Base-by-base conservation (phyloP, 805 yeast species). In the Vanderwaltozyma verrucispora region DNA sequence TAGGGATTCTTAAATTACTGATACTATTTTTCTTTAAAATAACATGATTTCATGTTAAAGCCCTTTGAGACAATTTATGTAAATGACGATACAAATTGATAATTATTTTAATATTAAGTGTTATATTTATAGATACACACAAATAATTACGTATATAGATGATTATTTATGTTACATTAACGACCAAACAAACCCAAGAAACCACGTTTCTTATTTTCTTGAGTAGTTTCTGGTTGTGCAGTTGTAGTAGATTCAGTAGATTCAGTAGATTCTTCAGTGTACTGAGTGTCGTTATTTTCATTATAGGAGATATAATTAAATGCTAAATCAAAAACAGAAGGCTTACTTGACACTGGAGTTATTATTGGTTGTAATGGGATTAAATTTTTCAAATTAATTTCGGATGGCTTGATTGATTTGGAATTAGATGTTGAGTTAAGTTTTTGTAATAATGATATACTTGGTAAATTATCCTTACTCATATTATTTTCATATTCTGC, bases 291-390 rank as follows among this genome's bases (percentile, higher is more conserved):
- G n/a, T 29, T 49, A 13, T 32, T 46, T n/a, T 45, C 49, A 26
- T 32, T 65, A 50, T 77, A 78, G 26, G 69, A 67, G 37, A 88
- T 71, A 53, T 83, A 87, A 56, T 87, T 88, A 66, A 69, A 88
- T 0, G 94, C 97, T 46, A 85, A 67, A 56, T 89, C 98, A 51
- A 86, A 92, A 51, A 88, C 71, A 9, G 87, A 94, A 0, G 98
- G 96, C 60, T 92, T 89, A 40, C 80, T 74, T 37, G 77, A 70
- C 2, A 83, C 74, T 1, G 94, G 82, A 44, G 62, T 64, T 29
- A 86, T 34, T n/a, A 50, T 46, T 38, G 73, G 63, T 38, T 54
- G 62, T 29, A 49, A 20, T 21, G 55, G 60, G 37, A 56, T 54
- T 19, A 57, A 32, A 24, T 53, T 58, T 13, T 48, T 44, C 31